Percentiles rank a stretch among this genome's conserved stretches.
Evolutionary conservation across 2,329 filamentous ascomycete genomes (phyloP).

Genomic region (Ophiocordyceps polyrhachis-furcata): DNA sequence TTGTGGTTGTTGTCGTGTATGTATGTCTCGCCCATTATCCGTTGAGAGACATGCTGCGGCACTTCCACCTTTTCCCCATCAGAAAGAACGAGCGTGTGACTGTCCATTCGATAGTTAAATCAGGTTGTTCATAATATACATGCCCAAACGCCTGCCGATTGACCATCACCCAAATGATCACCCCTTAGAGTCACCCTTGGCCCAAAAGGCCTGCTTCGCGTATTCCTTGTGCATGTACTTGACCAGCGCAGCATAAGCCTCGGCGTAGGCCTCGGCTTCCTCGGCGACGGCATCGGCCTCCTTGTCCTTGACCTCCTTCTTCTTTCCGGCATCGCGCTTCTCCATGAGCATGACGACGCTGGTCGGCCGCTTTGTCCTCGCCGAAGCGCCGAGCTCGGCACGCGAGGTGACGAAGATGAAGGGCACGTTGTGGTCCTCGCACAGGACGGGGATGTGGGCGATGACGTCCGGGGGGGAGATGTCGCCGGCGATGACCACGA

Average conservation of each 20-base stretch:
- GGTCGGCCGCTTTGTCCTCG: slow-evolving; percentile 88
- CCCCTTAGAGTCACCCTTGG: slow-evolving; percentile 18
- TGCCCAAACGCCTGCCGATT: not conserved
- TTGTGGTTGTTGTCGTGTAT: not conserved
- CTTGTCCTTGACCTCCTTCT: slow-evolving; percentile 23
- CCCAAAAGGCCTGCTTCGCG: slow-evolving; percentile 34
- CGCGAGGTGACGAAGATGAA: slow-evolving; percentile 90
- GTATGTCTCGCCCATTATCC: not conserved
- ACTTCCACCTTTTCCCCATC: too few relatives aligned
- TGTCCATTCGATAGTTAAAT: not conserved
- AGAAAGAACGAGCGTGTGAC: not conserved
- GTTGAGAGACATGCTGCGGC: too few relatives aligned
- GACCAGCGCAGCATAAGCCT: slow-evolving; percentile 44
- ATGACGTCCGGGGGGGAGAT: slow-evolving; percentile 99
- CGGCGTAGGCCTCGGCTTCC: slow-evolving; percentile 39
- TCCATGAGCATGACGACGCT: slow-evolving; percentile 82
- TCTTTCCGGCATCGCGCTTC: slow-evolving; percentile 25
- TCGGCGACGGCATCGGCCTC: slow-evolving; percentile 25
- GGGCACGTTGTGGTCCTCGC: slow-evolving; percentile 93
- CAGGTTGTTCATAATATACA: not conserved
- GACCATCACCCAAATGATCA: not conserved
- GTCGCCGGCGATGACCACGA: slow-evolving; percentile 88
- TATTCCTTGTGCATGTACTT: slow-evolving; percentile 50
- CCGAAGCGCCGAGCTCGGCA: slow-evolving; percentile 83
- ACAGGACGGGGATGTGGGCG: slow-evolving; percentile 90